Evolutionary conservation across 2,329 filamentous ascomycete genomes (phyloP).

Genomic region (Botrytis cinerea): DNA sequence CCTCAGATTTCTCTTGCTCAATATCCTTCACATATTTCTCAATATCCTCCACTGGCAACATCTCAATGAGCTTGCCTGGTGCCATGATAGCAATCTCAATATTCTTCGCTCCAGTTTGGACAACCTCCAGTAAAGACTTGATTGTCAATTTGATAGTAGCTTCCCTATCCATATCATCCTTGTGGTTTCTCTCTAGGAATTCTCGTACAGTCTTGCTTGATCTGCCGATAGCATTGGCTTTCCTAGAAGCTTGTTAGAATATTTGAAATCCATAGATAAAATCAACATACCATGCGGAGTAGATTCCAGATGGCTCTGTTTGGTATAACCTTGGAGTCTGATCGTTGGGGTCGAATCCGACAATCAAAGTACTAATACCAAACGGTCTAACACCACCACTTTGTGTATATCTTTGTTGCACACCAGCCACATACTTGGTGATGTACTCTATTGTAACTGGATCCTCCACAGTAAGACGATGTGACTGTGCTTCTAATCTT

Average conservation of each 20-base stretch:
- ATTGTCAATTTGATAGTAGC: conserved; percentile 95
- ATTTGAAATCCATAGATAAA: background rate
- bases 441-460: conserved; percentile 99
- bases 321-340: conserved; percentile 89
- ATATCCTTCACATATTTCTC: conserved; percentile 98
- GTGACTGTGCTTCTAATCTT: conserved; percentile 93
- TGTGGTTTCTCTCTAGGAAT: conserved; percentile 98
- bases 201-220: conserved; percentile 99
- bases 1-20: conserved; percentile 98
- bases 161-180: conserved; percentile 95
- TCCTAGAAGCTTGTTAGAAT: conserved; percentile 59
- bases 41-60: conserved; percentile 93
- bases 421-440: conserved; percentile 96
- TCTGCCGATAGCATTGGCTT: conserved; percentile 97
- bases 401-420: conserved; percentile 99
- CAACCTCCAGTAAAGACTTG: conserved; percentile 96
- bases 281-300: conserved; percentile 86
- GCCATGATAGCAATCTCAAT: conserved; percentile 99
- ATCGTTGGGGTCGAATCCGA: conserved; percentile 96
- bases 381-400: conserved; percentile 98
- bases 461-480: conserved; percentile 95
- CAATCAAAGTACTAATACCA: conserved; percentile 95
- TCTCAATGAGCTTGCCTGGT: conserved; percentile 85
- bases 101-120: conserved; percentile 98
- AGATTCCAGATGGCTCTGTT: conserved; percentile 99